A percentile compares a stretch with the other conserved stretches of the same genome.
Conservation (phyloP, 176 grass and related monocot genomes). For the Oryza punctata region DNA sequence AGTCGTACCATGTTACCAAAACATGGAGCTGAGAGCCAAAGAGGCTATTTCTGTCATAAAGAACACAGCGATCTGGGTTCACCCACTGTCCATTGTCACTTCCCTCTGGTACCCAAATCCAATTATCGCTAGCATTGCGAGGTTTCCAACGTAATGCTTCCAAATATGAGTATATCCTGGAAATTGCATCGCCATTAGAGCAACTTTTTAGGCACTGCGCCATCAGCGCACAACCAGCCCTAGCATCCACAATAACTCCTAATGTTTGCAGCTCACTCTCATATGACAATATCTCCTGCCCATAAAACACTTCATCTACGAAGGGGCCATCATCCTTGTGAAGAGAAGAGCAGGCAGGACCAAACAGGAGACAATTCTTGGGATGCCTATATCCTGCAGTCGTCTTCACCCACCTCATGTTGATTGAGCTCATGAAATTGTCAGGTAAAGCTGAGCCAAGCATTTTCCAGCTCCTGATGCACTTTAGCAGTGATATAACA, state of each 20-base stretch:
- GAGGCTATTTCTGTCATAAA: conserved; percentile 44
- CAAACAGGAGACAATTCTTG: conserved; percentile 40
- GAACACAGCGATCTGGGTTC: conserved; percentile 23
- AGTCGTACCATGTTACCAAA: conserved; percentile 48
- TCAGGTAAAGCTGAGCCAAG: too few species aligned
- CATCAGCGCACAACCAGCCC: conserved; percentile 26
- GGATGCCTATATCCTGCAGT: conserved; percentile 37
- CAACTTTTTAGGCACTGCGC: background rate
- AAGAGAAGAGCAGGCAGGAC: conserved; percentile 33
- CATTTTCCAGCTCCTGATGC: too few species aligned
- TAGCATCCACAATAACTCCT: conserved; percentile 35
- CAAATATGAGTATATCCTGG: conserved; percentile 55
- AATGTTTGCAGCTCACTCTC: conserved; percentile 36
- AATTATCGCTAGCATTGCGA: conserved; percentile 1
- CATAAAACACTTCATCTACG: conserved; percentile 55
- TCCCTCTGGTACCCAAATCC: conserved; percentile 55
- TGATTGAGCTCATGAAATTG: background rate
- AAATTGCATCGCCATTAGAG: conserved; percentile 30
- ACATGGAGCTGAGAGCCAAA: conserved; percentile 30
- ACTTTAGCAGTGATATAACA: background rate
- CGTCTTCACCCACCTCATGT: conserved; percentile 43
- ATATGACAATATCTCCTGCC: conserved; percentile 33
- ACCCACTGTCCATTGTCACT: conserved; percentile 40
- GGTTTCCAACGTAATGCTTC: conserved; percentile 42
- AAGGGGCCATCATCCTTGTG: conserved; percentile 48